Evolutionary conservation across 192 early-diverging fungal species (phyloP).

Genomic region (Coemansia javaensis): DNA sequence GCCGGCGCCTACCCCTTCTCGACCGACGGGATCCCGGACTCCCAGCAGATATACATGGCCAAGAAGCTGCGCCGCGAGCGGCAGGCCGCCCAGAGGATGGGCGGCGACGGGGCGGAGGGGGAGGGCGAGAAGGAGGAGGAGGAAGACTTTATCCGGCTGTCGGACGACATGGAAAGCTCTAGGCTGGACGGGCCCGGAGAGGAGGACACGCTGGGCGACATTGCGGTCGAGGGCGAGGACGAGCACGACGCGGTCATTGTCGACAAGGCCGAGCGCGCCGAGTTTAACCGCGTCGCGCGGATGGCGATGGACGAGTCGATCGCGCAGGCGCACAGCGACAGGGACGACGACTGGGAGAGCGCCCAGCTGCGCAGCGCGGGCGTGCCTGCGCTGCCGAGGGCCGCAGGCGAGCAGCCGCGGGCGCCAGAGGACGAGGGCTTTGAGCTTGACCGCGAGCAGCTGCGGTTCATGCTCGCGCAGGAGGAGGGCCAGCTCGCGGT

Average conservation of each 20-base stretch:
- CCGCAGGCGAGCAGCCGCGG: too few species aligned
- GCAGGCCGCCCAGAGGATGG: constrained; percentile 20
- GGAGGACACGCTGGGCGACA: constrained; percentile 2
- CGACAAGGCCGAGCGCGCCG: constrained; percentile 27
- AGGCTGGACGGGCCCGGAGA: neutral
- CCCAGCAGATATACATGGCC: constrained; percentile 39
- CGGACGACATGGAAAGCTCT: constrained; percentile 10
- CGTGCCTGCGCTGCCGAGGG: neutral
- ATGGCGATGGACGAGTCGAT: constrained; percentile 28
- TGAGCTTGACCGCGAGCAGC: constrained; percentile 16
- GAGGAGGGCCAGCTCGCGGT: constrained; percentile 23
- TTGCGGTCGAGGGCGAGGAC: constrained; percentile 24
- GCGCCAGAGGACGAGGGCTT: constrained; percentile 23
- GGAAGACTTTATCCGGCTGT: constrained; percentile 27
- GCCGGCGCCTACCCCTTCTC: constrained; percentile 28
- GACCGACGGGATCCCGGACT: constrained; percentile 28
- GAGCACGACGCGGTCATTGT: constrained; percentile 24
- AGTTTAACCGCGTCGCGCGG: constrained; percentile 10
- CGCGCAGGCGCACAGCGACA: constrained; percentile 25
- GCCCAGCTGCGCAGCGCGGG: constrained; percentile 43
- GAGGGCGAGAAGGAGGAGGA: constrained; percentile 1
- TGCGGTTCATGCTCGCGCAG: constrained; percentile 30
- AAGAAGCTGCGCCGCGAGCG: constrained; percentile 40
- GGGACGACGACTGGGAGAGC: constrained; percentile 43
- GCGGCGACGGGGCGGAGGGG: neutral